A percentile compares a stretch with the other conserved stretches of the same genome.
Conservation (phyloP, 1,139 yeast species). For the Kodamaea ohmeri region DNA sequence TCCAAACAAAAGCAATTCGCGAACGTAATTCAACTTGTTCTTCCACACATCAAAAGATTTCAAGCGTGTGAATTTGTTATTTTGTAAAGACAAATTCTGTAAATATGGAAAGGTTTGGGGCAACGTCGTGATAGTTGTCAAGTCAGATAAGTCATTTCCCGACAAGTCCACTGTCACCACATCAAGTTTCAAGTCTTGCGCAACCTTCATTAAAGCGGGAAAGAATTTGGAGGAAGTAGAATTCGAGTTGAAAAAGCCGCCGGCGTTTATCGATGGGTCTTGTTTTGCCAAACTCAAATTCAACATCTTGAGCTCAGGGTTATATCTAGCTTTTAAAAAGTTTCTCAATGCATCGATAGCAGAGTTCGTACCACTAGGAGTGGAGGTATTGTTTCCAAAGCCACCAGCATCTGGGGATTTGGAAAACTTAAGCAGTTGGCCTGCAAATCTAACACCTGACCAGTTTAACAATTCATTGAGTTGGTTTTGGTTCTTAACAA, state of each 20-base stretch:
- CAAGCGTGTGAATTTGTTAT: conserved; percentile 62
- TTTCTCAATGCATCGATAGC: conserved; percentile 63
- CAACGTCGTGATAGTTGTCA: conserved; percentile 58
- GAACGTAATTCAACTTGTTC: conserved; percentile 65
- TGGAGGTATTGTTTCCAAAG: conserved; percentile 15
- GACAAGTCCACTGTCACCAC: conserved; percentile 80
- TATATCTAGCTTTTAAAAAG: conserved; percentile 66
- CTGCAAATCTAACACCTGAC: conserved; percentile 82
- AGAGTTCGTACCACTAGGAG: conserved; percentile 16
- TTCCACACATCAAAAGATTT: conserved; percentile 73
- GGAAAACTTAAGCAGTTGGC: conserved; percentile 58
- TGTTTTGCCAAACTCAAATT: conserved; percentile 66
- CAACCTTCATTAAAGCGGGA: conserved; percentile 87
- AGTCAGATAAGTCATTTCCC: conserved; percentile 63
- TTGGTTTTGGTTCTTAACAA: conserved; percentile 52
- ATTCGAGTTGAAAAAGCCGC: conserved; percentile 65
- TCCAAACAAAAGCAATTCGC: conserved; percentile 73
- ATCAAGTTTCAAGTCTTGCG: conserved; percentile 49
- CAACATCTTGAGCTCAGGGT: conserved; percentile 60
- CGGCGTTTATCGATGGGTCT: conserved; percentile 59
- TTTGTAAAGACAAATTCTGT: conserved; percentile 74
- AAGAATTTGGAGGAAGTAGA: conserved; percentile 74
- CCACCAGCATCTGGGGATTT: conserved; percentile 29
- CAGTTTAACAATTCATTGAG: conserved; percentile 59
- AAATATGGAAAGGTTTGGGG: conserved; percentile 74